These are phyloP conservation scores for Cyclotella atomus DNA, from an alignment of 108 stramenopile species.

Conservation along the genomic window DNA sequence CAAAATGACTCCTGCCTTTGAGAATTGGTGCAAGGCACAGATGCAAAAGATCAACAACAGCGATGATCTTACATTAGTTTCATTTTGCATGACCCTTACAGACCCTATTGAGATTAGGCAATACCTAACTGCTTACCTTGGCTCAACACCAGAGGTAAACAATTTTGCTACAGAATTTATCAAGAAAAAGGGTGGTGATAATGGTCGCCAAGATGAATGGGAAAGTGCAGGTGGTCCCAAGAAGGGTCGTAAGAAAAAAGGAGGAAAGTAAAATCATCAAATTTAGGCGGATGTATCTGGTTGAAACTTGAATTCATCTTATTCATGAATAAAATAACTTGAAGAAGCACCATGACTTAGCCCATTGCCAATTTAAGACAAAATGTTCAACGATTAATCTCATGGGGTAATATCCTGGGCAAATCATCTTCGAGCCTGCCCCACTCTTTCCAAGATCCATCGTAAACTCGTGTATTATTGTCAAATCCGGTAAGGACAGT, in stretches of 20 bases:
- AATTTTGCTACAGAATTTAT: slow-evolving; percentile 95
- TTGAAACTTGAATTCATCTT: slow-evolving; percentile 15
- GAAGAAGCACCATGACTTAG: neutral
- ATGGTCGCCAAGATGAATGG: slow-evolving; percentile 75
- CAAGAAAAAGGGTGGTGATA: slow-evolving; percentile 83
- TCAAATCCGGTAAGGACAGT: too few relatives aligned
- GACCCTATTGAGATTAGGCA: slow-evolving; percentile 92
- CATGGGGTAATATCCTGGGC: slow-evolving; percentile 24
- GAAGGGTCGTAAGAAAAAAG: slow-evolving; percentile 82
- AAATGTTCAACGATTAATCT: neutral
- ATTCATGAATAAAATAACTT: slow-evolving; percentile 11
- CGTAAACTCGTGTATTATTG: slow-evolving; percentile 63
- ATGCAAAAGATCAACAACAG: slow-evolving; percentile 89
- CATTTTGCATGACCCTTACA: slow-evolving; percentile 94
- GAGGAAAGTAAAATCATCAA: slow-evolving; percentile 31
- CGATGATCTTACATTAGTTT: slow-evolving; percentile 92
- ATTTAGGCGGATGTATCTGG: slow-evolving; percentile 7
- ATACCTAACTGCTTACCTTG: slow-evolving; percentile 94
- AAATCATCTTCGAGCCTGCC: slow-evolving; percentile 46
- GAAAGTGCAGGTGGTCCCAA: slow-evolving; percentile 67
- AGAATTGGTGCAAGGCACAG: slow-evolving; percentile 92
- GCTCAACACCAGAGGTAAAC: slow-evolving; percentile 90
- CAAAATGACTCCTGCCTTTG: slow-evolving; percentile 78
- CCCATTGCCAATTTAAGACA: neutral
- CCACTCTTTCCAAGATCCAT: slow-evolving; percentile 86